Base-by-base conservation (phyloP, 2,329 filamentous ascomycete species). In the Diaporthe australafricana region DNA sequence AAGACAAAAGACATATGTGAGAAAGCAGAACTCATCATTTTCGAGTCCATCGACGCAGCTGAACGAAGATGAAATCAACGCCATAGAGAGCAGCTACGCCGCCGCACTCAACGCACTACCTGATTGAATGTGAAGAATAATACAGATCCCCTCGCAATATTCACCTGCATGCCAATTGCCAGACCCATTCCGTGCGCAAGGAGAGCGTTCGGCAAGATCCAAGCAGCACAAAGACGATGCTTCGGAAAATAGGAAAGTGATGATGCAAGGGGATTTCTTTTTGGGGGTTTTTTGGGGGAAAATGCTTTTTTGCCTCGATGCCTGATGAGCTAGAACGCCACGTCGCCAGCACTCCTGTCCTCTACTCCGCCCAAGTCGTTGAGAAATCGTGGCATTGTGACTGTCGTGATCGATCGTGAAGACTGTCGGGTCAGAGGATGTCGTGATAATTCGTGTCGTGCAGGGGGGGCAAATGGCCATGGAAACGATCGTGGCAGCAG, bases 261-360 rank as follows among this genome's bases (percentile, higher is more conserved):
- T 22, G 20, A 47, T 25, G 25, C 35, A 70, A 57, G 70, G 65
- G 63, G 48, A 42, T 35, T 62, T 52, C 65, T 69, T 69, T 50
- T 69, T 57, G 9, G 2, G 25, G 25, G 22, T 35, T 63, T 57
- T 25, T 50, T 35, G 32, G 32, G 9, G n/a, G n/a, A n/a, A n/a
- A n/a, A n/a, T n/a, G n/a, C n/a, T n/a, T 47, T 38, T 42, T 55
- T 52, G 35, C 7, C 35, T n/a, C 42, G 38, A 53, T 50, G 57
- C 65, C 25, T 70, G 67, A 57, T 50, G 45, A 50, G 69, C 67
- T 56, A 42, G n/a, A 66, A 65, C 67, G 53, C 53, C 67, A 69
- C 67, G 50, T 40, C 22, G 45, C 57, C 67, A 66, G 45, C 60
- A 60, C 40, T 30, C 52, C 52, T 42, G 14, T 47, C 42, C 71